Base-by-base conservation (phyloP, 1,139 yeast species). In the Taiozyma sp. region DNA sequence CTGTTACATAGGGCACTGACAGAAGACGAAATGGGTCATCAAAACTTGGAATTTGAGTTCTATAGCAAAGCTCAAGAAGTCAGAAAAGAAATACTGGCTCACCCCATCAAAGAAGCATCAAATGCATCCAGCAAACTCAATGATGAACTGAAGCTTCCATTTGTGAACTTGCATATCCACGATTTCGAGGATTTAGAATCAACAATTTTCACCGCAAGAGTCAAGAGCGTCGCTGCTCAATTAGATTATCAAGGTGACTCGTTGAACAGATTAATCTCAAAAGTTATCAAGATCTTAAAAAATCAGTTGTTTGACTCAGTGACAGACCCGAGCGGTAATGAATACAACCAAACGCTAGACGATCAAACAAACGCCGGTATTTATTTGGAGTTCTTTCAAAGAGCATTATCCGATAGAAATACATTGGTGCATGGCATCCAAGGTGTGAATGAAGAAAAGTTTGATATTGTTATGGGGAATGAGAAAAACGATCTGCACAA, bases 311-410 rank as follows among this genome's bases (percentile, higher is more conserved):
- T 70, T 48, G 74, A 74, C 49, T 64, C 65, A 7, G 71, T 70
- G 16, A 69, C 72, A 3, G 73, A 70, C 29, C 84, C 86, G 2
- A 82, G 82, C 54, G 96, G 95, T 22, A 88, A 82, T 50, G 97
- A 91, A 60, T 93, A 91, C 65, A 83, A 81, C 28, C 78, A 78
- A 16, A 83, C 95, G 0, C 73, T 92, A 48, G 80, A 80, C 43
- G 84, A 80, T 46, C 98, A 92, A 66, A 95, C 86, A 53, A 74
- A 76, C 53, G 84, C 84, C 0, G 83, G 83, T 45, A 76, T 81
- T 1, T 80, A 84, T 54, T 71, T 91, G 49, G 87, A 83, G 53
- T 80, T 83, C 10, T 58, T 91, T 4, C 83, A 83, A 47, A 72
- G 74, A 48, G 66, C 79, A 8, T 62, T 89, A 38, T 69, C 70